A percentile compares a stretch with the other conserved stretches of the same genome.
These are phyloP conservation scores for Stylosanthes scabra DNA, from an alignment of 331 rosid genomes.

Conservation along the genomic window DNA sequence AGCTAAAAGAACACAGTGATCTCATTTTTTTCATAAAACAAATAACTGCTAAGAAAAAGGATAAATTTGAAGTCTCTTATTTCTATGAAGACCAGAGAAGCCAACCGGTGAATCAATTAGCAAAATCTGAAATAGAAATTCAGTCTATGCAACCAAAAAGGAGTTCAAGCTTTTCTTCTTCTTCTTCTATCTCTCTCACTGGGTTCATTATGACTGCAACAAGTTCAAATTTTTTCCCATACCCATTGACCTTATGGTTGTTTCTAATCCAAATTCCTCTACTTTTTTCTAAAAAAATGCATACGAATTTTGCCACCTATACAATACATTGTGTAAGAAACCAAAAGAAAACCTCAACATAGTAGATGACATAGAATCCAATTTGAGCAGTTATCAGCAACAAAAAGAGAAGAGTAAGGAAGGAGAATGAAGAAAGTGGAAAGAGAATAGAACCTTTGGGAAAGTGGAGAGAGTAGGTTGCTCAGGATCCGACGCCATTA, in stretches of 20 bases:
- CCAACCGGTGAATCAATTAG: background rate
- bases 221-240: constrained; percentile 11
- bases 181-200: background rate
- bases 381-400: background rate
- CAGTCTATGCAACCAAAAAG: background rate
- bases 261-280: background rate
- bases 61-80: too few relatives aligned
- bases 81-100: too few relatives aligned
- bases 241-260: constrained; percentile 22
- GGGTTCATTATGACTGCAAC: constrained; percentile 1
- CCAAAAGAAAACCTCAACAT: constrained; percentile 4
- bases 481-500: constrained; percentile 73
- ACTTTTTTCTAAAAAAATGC: background rate
- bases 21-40: background rate
- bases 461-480: constrained; percentile 43
- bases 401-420: background rate
- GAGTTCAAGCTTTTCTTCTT: background rate
- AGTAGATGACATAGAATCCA: constrained; percentile 3
- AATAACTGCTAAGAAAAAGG: background rate
- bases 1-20: constrained; percentile 18
- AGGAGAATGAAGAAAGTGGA: background rate
- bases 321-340: constrained; percentile 22
- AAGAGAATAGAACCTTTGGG: constrained; percentile 44
- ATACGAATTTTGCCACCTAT: background rate
- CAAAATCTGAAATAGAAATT: background rate